phyloP scores from a whole-genome alignment of 192 early-diverging fungal genomes.

The Coemansia reversa region DNA sequence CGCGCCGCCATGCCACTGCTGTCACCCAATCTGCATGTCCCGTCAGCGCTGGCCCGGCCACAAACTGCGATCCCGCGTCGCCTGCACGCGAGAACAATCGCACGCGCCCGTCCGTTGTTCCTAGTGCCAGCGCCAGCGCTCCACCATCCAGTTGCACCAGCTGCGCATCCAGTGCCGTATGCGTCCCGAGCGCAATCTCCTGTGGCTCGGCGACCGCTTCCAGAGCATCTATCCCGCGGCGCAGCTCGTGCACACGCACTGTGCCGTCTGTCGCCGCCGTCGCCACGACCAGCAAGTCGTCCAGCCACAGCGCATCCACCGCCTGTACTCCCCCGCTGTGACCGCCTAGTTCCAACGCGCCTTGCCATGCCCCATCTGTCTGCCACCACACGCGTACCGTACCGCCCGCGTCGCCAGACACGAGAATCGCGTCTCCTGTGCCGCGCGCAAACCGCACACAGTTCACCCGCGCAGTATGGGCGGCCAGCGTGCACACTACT shows the following conservation, averaged over 20 bases:
- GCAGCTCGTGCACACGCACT: conserved; percentile 26
- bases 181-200: conserved; percentile 62
- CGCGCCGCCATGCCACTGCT: conserved; percentile 69
- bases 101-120: conserved; percentile 77
- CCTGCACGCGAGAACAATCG: conserved; percentile 62
- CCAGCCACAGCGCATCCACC: conserved; percentile 37
- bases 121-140: conserved; percentile 61
- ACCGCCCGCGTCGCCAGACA: conserved; percentile 79
- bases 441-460: conserved; percentile 67
- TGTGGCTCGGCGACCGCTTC: conserved; percentile 60
- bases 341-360: conserved; percentile 65
- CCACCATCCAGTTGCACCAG: conserved; percentile 63
- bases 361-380: conserved; percentile 53
- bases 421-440: conserved; percentile 56
- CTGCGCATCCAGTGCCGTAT: conserved; percentile 68
- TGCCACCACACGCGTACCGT: conserved; percentile 75
- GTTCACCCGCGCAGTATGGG: conserved; percentile 77
- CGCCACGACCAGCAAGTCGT: conserved; percentile 10
- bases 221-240: not conserved
- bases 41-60: conserved; percentile 60
- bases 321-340: conserved; percentile 68
- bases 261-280: conserved; percentile 29
- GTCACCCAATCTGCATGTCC: conserved; percentile 97
- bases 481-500: conserved; percentile 66
- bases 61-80: conserved; percentile 57